Percentiles rank a stretch among this genome's conserved stretches.
phyloP scores from a whole-genome alignment of 2,329 filamentous ascomycete species.

The Elsinoe batatas region DNA sequence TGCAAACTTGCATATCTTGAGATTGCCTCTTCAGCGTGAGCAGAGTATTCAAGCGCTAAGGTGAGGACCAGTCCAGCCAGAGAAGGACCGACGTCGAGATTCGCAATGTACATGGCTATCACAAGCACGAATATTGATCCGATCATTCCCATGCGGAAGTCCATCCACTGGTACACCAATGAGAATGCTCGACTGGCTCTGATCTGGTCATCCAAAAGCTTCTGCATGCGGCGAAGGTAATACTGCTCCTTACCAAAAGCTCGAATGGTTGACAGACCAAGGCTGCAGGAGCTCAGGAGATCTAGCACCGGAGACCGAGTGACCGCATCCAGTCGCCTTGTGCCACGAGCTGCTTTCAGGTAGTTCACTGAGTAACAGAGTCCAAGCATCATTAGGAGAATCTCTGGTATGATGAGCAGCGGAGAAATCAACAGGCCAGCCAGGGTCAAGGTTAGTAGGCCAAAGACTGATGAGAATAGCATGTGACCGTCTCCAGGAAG shows the following conservation, averaged over 20 bases:
- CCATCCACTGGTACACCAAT: constrained; percentile 1
- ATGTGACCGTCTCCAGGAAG: not conserved
- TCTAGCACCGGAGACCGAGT: constrained; percentile 81
- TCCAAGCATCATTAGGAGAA: not conserved
- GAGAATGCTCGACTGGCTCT: not conserved
- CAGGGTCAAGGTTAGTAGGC: not conserved
- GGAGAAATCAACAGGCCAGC: not conserved
- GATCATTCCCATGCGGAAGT: not conserved
- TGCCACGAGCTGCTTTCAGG: constrained; percentile 56
- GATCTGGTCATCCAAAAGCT: not conserved
- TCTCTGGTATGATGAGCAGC: not conserved
- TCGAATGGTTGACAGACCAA: constrained; percentile 72
- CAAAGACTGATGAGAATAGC: not conserved
- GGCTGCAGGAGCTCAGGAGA: constrained; percentile 80
- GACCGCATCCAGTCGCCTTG: constrained; percentile 88
- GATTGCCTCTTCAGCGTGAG: not conserved
- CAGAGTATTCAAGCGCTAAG: not conserved
- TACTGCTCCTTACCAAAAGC: constrained; percentile 26
- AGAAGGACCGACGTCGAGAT: not conserved
- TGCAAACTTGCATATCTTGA: not conserved
- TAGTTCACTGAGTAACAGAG: not conserved
- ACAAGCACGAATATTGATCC: not conserved
- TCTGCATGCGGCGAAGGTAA: not conserved
- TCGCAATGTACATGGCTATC: not conserved
- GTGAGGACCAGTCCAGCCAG: not conserved